These are phyloP conservation scores for Decorospora gaudefroyi DNA, from an alignment of 2,329 filamentous ascomycete genomes.

Conservation along the genomic window DNA sequence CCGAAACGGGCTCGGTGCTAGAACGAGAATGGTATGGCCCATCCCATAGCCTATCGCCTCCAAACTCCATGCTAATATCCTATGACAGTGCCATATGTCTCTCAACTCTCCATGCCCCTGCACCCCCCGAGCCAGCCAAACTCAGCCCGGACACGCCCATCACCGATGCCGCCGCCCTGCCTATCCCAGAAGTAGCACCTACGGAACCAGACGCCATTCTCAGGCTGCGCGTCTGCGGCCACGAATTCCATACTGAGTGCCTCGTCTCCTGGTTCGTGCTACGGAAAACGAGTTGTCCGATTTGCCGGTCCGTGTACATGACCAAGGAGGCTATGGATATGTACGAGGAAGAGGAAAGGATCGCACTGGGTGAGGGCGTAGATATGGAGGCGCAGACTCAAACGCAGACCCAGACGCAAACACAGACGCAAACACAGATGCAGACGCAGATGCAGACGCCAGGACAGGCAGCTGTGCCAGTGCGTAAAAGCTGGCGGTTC, in stretches of 20 bases:
- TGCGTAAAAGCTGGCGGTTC: too few relatives aligned
- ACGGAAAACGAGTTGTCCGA: conserved; percentile 40
- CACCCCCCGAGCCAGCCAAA: conserved; percentile 35
- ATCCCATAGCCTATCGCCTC: background rate
- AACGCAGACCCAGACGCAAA: conserved; percentile 1
- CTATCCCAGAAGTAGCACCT: background rate
- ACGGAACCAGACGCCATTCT: conserved; percentile 27
- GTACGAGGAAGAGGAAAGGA: conserved; percentile 20
- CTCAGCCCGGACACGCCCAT: conserved; percentile 15
- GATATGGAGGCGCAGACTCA: background rate
- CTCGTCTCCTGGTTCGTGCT: conserved; percentile 39
- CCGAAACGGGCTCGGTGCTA: conserved; percentile 23
- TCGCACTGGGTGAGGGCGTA: background rate
- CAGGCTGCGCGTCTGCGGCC: conserved; percentile 31
- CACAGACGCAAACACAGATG: too few relatives aligned
- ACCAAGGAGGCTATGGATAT: conserved; percentile 26
- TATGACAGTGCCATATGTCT: conserved; percentile 40
- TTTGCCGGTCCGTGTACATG: conserved; percentile 38
- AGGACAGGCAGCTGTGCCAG: too few relatives aligned
- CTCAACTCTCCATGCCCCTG: conserved; percentile 32
- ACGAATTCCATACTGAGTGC: conserved; percentile 43
- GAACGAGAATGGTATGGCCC: conserved; percentile 37
- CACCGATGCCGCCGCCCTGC: conserved; percentile 9
- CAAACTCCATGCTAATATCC: conserved; percentile 9
- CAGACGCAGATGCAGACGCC: too few relatives aligned